Evolutionary conservation across 805 yeast species (phyloP).

Genomic region (Saturnispora bothae): DNA sequence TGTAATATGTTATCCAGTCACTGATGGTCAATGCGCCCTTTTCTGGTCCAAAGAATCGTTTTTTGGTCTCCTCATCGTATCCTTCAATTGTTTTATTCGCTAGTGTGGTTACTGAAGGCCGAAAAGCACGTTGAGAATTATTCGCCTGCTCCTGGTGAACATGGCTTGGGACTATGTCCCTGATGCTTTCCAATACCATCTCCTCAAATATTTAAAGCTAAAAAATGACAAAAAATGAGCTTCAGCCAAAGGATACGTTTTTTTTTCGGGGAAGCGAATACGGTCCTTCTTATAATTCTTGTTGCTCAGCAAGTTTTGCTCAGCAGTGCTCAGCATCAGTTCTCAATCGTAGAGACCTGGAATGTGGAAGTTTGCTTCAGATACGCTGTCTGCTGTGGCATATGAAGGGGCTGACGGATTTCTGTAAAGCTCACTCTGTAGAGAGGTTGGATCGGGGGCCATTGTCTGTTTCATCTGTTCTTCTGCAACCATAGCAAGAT

Average conservation of each 20-base stretch:
- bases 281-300: too few species aligned
- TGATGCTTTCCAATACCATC: background rate
- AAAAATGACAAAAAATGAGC: too few species aligned
- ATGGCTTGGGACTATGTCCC: background rate
- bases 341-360: conserved; percentile 4
- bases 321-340: background rate
- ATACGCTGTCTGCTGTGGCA: background rate
- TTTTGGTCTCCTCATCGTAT: conserved; percentile 10
- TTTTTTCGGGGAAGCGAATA: too few species aligned
- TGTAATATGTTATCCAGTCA: conserved; percentile 19
- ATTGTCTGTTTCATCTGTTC: conserved; percentile 2
- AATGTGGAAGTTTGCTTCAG: conserved; percentile 1
- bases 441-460: background rate
- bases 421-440: background rate
- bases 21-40: conserved; percentile 1
- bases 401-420: conserved; percentile 1
- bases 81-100: conserved; percentile 17
- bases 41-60: conserved; percentile 7
- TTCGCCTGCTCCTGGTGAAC: background rate
- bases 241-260: too few species aligned
- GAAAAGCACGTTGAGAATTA: background rate
- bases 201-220: too few species aligned
- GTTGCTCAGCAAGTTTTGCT: conserved; percentile 1
- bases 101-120: conserved; percentile 4
- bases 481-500: conserved; percentile 6